These are phyloP conservation scores for Cicer pinnatifidum DNA, from an alignment of 306 rosid genomes.

Conservation along the genomic window DNA sequence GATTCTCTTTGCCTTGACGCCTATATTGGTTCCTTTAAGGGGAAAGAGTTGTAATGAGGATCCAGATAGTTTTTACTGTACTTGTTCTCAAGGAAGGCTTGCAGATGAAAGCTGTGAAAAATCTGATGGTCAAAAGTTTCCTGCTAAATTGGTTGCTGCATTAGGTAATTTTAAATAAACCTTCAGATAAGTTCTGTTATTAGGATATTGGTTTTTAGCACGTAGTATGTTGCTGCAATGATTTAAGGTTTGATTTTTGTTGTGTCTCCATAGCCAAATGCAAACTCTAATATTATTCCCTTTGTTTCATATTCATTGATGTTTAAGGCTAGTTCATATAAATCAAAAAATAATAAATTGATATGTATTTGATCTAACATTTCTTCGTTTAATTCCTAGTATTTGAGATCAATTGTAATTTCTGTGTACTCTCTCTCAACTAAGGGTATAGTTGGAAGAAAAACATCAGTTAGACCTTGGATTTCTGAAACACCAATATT, in stretches of 20 bases:
- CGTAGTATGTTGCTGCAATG: no score
- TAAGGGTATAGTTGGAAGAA: background rate
- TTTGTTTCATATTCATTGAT: no score
- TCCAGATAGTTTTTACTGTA: constrained; percentile 50
- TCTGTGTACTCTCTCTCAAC: background rate
- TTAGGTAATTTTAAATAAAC: constrained; percentile 40
- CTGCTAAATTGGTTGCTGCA: constrained; percentile 45
- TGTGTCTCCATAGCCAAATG: no score
- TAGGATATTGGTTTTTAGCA: no score
- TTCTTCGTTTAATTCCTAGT: background rate
- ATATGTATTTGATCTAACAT: background rate
- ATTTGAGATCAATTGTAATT: background rate
- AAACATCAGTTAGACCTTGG: background rate
- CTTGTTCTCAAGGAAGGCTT: constrained; percentile 38
- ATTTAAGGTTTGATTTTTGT: no score
- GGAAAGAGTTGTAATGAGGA: constrained; percentile 49
- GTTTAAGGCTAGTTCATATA: no score
- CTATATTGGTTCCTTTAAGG: constrained; percentile 54
- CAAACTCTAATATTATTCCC: no score
- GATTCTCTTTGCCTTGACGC: constrained; percentile 24
- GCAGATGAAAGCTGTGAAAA: constrained; percentile 36
- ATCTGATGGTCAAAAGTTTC: constrained; percentile 27
- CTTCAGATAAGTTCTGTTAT: no score
- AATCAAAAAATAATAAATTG: no score
- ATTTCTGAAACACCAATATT: background rate